Evolutionary conservation across 768 basidiomycete species (phyloP).

Genomic region (Agaricus sinodeliciosus): DNA sequence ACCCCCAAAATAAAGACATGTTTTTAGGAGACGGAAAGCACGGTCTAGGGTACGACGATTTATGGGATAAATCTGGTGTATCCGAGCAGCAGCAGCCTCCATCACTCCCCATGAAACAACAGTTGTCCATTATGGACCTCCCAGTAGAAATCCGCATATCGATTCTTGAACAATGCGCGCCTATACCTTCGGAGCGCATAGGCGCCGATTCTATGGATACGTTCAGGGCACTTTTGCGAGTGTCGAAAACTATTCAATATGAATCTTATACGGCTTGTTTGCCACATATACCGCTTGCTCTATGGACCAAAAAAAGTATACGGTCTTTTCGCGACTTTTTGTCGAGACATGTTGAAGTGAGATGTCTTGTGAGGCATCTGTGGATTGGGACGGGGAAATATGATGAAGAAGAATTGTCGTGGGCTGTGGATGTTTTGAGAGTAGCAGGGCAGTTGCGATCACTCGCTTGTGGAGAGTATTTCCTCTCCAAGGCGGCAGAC

Average conservation of each 20-base stretch:
- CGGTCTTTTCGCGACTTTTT: conserved; percentile 22
- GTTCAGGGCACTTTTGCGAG: conserved; percentile 25
- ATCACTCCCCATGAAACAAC: neutral
- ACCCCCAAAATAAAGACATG: neutral
- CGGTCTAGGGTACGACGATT: neutral
- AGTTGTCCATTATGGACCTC: conserved; percentile 17
- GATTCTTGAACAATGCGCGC: conserved; percentile 22
- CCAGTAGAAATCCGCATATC: conserved; percentile 26
- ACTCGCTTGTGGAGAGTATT: conserved; percentile 5
- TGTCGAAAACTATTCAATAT: conserved; percentile 24
- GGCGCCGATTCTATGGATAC: conserved; percentile 20
- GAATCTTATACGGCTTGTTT: conserved; percentile 27
- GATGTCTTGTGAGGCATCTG: conserved; percentile 21
- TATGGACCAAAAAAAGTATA: conserved; percentile 25
- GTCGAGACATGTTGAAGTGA: conserved; percentile 11
- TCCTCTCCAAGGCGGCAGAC: neutral
- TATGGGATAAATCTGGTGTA: neutral
- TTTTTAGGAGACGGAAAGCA: neutral
- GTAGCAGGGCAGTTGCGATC: neutral
- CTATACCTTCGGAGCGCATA: conserved; percentile 3
- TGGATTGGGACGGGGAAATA: conserved; percentile 20
- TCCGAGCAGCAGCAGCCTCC: neutral
- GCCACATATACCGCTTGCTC: conserved; percentile 25
- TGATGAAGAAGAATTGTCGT: conserved; percentile 3
- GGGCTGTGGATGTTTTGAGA: conserved; percentile 4